Evolutionary conservation across 306 rosid species (phyloP).

Genomic region (Carpinus fangiana): DNA sequence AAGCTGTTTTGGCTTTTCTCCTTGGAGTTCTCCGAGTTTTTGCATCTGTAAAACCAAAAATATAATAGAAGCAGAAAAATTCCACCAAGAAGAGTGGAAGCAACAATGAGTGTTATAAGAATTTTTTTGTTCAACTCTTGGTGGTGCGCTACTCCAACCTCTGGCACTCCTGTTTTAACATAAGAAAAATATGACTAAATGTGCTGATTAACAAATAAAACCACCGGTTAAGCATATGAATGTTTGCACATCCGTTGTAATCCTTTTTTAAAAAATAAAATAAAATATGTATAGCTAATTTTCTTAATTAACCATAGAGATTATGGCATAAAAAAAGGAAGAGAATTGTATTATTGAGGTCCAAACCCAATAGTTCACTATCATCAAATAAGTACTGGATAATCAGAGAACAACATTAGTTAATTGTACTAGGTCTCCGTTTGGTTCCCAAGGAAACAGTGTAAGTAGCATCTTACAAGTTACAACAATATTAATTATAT

Average conservation of each 20-base stretch:
- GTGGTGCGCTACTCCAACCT: constrained; percentile 57
- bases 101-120: constrained; percentile 63
- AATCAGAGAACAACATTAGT: neutral
- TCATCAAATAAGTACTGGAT: neutral
- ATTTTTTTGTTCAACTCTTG: constrained; percentile 66
- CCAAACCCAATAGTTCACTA: neutral
- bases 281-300: neutral
- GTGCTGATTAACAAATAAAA: constrained; percentile 3
- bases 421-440: neutral
- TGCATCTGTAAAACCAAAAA: constrained; percentile 56
- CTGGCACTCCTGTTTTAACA: constrained; percentile 50
- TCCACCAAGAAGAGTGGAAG: constrained; percentile 70
- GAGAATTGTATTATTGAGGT: neutral
- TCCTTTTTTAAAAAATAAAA: too few species aligned
- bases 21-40: constrained; percentile 28
- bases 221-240: neutral
- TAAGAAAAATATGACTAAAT: constrained; percentile 10
- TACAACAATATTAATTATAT: neutral
- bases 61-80: constrained; percentile 51
- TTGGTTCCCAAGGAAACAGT: neutral
- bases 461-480: neutral
- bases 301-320: neutral
- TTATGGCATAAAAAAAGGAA: neutral
- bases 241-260: neutral
- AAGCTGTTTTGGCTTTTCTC: constrained; percentile 41